Base-by-base conservation (phyloP, 2,329 filamentous ascomycete species). In the Colletotrichum somersetense region DNA sequence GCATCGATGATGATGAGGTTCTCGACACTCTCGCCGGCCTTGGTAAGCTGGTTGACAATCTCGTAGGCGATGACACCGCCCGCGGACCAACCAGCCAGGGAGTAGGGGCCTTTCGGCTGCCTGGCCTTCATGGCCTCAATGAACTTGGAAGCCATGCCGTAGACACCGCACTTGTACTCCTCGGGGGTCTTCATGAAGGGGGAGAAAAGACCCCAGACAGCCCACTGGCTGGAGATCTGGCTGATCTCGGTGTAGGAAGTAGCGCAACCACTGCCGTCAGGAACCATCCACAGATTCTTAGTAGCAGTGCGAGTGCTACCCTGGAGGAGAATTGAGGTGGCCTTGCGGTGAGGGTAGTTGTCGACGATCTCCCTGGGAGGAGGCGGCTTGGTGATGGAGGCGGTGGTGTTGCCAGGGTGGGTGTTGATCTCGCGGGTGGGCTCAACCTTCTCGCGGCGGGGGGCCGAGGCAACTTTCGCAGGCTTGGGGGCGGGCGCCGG, bases 1-100 rank as follows among this genome's bases (percentile, higher is more conserved):
- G 90, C 85, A 77, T 93, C 91, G 61, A 93, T 88, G 64, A 93
- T 84, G 65, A 93, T 84, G 14, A 93, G 84, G 63, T 88, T 83
- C 6, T 89, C 87, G 5, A 92, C 89, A 23, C 78, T 78, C 56
- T 92, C 88, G 20, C 88, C 87, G 3, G 84, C 85, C 73, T 86
- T 85, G 70, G 85, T 85, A 20, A 93, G 84, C 74, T 91, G 88
- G 66, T 87, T 87, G 20, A 89, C 87, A 12, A 90, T 89, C 75
- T 92, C 90, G 76, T 89, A 93, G 53, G 92, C 91, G 71, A 91
- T 90, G 59, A 93, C 91, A 46, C 92, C 92, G 35, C 92, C 93
- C 1, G 91, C 92, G n/a, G 89, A 93, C 92, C 92, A 95, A 33
- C 93, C 93, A 20, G 89, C 88, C 1, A 94, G 81, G 62, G 87